Evolutionary conservation across 306 rosid species (phyloP).

Genomic region (Cicer cuneatum): DNA sequence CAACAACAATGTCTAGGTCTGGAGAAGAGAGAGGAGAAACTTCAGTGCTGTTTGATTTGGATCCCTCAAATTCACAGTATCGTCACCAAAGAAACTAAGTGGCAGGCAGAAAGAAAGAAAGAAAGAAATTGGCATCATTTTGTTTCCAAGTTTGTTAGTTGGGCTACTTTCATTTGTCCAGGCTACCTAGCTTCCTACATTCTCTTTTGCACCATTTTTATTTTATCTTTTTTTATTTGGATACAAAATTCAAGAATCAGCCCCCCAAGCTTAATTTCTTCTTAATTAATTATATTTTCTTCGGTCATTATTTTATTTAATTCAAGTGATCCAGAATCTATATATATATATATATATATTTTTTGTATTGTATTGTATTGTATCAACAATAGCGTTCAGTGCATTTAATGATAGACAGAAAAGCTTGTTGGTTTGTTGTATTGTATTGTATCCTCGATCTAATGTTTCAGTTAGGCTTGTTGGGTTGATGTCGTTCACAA

Average conservation of each 20-base stretch:
- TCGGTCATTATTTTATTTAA: conserved; percentile 30
- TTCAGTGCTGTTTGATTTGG: conserved; percentile 61
- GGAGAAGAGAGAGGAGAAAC: conserved; percentile 54
- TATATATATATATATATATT: too few species aligned
- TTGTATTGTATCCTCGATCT: conserved; percentile 4
- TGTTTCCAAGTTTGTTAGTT: conserved; percentile 33
- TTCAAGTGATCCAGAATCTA: too few species aligned
- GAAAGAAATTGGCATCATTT: neutral
- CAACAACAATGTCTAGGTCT: neutral
- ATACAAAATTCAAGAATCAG: conserved; percentile 1
- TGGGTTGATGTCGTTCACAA: conserved; percentile 53
- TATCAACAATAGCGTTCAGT: too few species aligned
- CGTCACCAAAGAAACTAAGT: neutral
- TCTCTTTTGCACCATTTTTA: conserved; percentile 44
- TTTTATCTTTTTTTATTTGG: neutral
- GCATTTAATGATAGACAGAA: conserved; percentile 50
- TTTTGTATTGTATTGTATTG: too few species aligned
- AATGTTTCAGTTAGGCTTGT: conserved; percentile 51
- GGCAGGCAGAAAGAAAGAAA: too few species aligned
- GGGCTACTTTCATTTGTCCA: neutral
- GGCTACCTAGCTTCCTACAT: neutral
- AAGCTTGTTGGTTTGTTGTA: conserved; percentile 51
- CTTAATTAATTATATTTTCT: neutral
- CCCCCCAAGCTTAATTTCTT: conserved; percentile 22
- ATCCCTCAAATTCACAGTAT: conserved; percentile 51